Conservation (phyloP, 202 grass and related monocot genomes). For the Brachypodium distachyon region DNA sequence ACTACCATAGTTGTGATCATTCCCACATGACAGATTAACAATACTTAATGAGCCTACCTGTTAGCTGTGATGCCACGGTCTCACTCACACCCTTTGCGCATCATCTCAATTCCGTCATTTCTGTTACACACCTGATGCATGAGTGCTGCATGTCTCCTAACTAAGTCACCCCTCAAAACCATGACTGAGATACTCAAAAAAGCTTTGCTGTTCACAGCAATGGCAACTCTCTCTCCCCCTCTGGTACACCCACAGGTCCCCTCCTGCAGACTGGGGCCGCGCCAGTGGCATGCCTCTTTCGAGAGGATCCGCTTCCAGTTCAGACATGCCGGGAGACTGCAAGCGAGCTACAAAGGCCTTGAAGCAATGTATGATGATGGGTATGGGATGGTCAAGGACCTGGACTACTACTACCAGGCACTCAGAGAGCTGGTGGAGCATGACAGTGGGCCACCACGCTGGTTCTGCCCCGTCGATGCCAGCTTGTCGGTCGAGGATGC, state of each 20-base stretch:
- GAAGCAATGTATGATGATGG: conserved; percentile 58
- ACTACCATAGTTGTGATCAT: no score
- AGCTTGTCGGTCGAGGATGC: conserved; percentile 27
- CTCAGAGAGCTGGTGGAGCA: conserved; percentile 28
- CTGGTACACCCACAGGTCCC: background rate
- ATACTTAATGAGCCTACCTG: background rate
- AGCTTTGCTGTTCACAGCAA: conserved; percentile 25
- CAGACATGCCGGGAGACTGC: conserved; percentile 13
- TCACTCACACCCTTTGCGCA: conserved; percentile 42
- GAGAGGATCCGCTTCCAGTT: background rate
- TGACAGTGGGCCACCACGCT: conserved; percentile 40
- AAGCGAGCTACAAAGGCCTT: conserved; percentile 45
- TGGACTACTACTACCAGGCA: conserved; percentile 38
- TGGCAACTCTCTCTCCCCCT: conserved; percentile 26
- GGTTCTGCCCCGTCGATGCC: conserved; percentile 42
- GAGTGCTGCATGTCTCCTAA: background rate
- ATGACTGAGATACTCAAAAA: background rate
- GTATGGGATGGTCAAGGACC: conserved; percentile 22
- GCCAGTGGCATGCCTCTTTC: background rate
- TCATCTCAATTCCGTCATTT: conserved; percentile 24
- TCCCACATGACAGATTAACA: no score
- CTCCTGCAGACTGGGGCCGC: background rate
- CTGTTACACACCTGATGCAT: conserved; percentile 11
- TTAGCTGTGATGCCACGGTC: background rate
- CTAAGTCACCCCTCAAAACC: background rate